Evolutionary conservation across 345 rosid genomes (phyloP).

Genomic region (Murraya koenigii): DNA sequence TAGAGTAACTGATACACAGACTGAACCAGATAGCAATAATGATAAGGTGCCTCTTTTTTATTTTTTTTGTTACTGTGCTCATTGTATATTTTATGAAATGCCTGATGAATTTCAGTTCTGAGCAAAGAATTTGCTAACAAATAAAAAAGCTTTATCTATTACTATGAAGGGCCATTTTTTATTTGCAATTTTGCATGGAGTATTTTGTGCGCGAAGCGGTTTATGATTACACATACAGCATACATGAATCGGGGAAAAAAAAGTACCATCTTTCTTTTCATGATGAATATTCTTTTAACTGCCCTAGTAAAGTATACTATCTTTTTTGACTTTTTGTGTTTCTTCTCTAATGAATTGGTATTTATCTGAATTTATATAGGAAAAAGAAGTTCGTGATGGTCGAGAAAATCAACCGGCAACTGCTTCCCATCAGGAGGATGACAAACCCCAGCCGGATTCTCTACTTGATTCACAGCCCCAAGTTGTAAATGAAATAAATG

Average conservation of each 20-base stretch:
- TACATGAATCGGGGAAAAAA: too few relatives aligned
- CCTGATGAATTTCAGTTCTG: not conserved
- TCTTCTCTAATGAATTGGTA: not conserved
- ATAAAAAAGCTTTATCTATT: not conserved
- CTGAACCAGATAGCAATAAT: slow-evolving; percentile 70
- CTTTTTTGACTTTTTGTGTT: not conserved
- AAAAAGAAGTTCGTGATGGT: slow-evolving; percentile 42
- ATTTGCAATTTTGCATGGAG: not conserved
- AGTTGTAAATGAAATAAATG: slow-evolving; percentile 31
- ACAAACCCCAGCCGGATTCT: slow-evolving; percentile 35
- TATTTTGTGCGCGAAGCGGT: not conserved
- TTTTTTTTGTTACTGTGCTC: not conserved
- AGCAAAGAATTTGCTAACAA: not conserved
- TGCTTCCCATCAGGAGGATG: slow-evolving; percentile 33
- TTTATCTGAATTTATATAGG: slow-evolving; percentile 28
- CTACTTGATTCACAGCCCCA: slow-evolving; percentile 41
- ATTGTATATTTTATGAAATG: not conserved
- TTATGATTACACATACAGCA: not conserved
- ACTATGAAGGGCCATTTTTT: not conserved
- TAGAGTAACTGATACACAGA: slow-evolving; percentile 62
- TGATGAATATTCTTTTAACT: not conserved
- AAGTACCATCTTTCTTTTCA: not conserved
- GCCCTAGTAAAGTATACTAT: not conserved
- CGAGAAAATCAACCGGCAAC: slow-evolving; percentile 36
- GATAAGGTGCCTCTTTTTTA: slow-evolving; percentile 49